A percentile compares a stretch with the other conserved stretches of the same genome.
Evolutionary conservation across 441 rosid species (phyloP).

Genomic region (Aquilaria agallochum): DNA sequence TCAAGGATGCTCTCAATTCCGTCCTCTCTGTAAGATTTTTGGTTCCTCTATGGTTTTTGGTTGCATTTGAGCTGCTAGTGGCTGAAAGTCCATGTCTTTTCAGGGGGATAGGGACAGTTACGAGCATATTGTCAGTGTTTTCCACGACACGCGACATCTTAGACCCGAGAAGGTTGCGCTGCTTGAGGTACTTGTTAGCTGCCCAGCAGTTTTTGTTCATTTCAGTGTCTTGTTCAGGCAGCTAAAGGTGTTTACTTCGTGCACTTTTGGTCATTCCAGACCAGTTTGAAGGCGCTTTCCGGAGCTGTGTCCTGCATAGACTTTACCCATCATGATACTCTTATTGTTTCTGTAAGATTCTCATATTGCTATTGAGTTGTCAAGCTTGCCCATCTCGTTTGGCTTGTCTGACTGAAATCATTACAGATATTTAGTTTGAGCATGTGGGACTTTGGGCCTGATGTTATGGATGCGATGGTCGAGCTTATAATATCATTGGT

Average conservation of each 20-base stretch:
- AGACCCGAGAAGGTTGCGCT: constrained; percentile 58
- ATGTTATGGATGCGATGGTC: constrained; percentile 67
- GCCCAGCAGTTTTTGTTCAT: background rate
- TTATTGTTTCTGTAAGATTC: constrained; percentile 70
- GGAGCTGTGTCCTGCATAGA: constrained; percentile 69
- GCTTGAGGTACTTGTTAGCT: constrained; percentile 46
- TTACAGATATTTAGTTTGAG: constrained; percentile 65
- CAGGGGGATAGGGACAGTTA: constrained; percentile 61
- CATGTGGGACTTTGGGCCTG: constrained; percentile 69
- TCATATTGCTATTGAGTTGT: background rate
- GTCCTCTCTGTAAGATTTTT: constrained; percentile 31
- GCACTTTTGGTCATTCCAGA: constrained; percentile 26
- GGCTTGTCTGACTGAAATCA: constrained; percentile 1
- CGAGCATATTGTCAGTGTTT: constrained; percentile 53
- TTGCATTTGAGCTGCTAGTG: background rate
- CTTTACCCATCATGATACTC: constrained; percentile 41
- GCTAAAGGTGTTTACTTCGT: constrained; percentile 1
- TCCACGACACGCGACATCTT: constrained; percentile 43
- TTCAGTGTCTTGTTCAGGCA: background rate
- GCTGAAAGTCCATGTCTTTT: background rate
- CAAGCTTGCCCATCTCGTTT: background rate
- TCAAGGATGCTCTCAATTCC: constrained; percentile 51
- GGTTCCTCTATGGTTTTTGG: background rate
- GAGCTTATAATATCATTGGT: constrained; percentile 67
- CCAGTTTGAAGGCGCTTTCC: constrained; percentile 57